Conservation (phyloP, 108 stramenopile species). For the Fistulifera pelliculosa region DNA sequence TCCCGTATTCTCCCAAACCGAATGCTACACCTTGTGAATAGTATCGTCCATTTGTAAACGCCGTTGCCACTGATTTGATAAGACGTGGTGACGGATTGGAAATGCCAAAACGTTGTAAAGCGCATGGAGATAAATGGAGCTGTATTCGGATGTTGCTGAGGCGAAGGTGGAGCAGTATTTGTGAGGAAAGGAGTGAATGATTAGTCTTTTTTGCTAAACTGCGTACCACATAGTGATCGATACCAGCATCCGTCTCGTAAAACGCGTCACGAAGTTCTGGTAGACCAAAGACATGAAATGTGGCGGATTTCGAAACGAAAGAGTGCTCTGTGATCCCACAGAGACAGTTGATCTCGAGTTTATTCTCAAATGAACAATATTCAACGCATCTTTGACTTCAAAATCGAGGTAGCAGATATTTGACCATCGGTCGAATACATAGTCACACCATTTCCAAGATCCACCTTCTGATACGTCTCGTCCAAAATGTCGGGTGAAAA, state of each 20-base stretch:
- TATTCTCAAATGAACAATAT: conserved; percentile 7
- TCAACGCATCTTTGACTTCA: conserved; percentile 10
- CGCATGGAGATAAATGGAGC: conserved; percentile 39
- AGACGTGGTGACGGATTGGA: conserved; percentile 36
- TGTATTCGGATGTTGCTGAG: conserved; percentile 25
- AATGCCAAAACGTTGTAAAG: conserved; percentile 28
- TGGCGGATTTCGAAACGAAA: conserved; percentile 49
- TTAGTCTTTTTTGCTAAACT: conserved; percentile 15
- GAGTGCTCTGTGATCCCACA: not conserved
- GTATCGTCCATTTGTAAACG: conserved; percentile 21
- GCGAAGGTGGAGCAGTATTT: conserved; percentile 4
- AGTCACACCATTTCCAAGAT: conserved; percentile 9
- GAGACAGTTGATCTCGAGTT: conserved; percentile 8
- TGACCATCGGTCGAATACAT: conserved; percentile 14
- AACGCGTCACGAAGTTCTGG: conserved; percentile 22
- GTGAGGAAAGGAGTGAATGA: conserved; percentile 24
- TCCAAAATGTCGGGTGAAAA: conserved; percentile 4
- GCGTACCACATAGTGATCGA: conserved; percentile 39
- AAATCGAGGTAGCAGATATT: conserved; percentile 7
- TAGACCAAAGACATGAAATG: conserved; percentile 37
- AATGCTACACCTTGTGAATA: conserved; percentile 5
- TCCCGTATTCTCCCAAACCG: conserved; percentile 50
- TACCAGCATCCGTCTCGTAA: conserved; percentile 42
- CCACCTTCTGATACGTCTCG: conserved; percentile 10
- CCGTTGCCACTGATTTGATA: conserved; percentile 21